A percentile compares a stretch with the other conserved stretches of the same genome.
Evolutionary conservation across 352 stramenopile species (phyloP).

Genomic region (Globisporangium sylvaticum): DNA sequence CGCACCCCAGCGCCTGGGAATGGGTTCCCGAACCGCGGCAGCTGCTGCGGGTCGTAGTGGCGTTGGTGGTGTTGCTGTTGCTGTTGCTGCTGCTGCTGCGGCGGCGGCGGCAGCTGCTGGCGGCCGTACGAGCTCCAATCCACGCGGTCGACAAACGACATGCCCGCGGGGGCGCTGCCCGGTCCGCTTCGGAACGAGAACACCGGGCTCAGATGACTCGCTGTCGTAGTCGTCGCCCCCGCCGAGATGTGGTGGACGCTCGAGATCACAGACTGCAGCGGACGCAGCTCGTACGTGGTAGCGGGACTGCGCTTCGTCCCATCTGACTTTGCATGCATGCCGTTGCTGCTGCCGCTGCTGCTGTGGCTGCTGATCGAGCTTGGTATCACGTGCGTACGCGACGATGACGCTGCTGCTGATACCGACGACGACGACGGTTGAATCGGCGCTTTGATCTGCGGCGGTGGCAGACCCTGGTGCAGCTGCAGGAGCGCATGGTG

Average conservation of each 20-base stretch:
- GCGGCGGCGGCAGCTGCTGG: no score
- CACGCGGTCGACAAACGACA: conserved; percentile 20
- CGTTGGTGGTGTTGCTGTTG: conserved; percentile 1
- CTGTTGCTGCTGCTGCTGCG: conserved; percentile 15
- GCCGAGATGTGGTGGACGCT: conserved; percentile 11
- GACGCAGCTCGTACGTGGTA: conserved; percentile 40
- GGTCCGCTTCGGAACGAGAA: conserved; percentile 17
- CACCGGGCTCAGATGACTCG: conserved; percentile 14
- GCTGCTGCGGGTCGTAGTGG: conserved; percentile 13
- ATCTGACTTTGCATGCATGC: background rate
- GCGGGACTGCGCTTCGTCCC: conserved; percentile 16
- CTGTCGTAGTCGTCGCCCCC: conserved; percentile 11
- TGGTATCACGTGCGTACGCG: background rate
- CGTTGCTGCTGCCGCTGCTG: no score
- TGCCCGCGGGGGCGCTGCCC: conserved; percentile 13
- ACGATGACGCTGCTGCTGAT: background rate
- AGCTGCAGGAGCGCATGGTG: conserved; percentile 14
- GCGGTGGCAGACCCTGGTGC: background rate
- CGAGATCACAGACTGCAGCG: conserved; percentile 34
- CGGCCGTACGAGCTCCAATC: conserved; percentile 31
- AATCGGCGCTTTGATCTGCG: background rate
- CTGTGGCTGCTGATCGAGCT: conserved; percentile 1
- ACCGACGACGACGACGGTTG: background rate
- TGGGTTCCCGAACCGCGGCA: conserved; percentile 15
- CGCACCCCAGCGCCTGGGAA: background rate